Evolutionary conservation across 345 rosid genomes (phyloP), one percentile per base, ranked within the genome.

Genomic region (Syzygium grande): DNA sequence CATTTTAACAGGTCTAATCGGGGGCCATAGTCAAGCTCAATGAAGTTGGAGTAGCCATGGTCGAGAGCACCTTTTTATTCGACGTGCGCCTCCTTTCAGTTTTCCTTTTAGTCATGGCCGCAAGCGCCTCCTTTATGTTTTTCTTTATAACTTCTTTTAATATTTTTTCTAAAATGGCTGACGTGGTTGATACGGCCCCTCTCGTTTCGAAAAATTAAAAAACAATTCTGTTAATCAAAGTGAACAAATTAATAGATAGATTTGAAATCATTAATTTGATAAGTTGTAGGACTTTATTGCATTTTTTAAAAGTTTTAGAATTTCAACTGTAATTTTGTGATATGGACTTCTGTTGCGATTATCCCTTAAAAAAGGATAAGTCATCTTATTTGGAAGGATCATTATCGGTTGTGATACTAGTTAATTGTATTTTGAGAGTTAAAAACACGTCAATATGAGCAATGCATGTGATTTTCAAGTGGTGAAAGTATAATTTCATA

Each of bases 131-230:
- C 43, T 30, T 4, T 63, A 5, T 7, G 9, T 65, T 65, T 65
- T 30, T 22, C 11, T 65, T 16, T 65, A 6, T n/a, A 6, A 12
- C 17, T 29, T 65, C 78, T 65, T 65, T 68, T 9, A 68, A 4
- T 68, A 19, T 30, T 65, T 29, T 29, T 65, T 15, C 21, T 63
- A 0, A 2, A 17, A 16, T 0, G 79, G 79, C 43, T 0, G 7
- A 30, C 0, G 2, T 0, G 43, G 11, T 68, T 30, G 79, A 34
- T 3, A 15, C 0, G 27, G 27, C 34, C 13, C 0, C 34, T n/a
- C 34, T 65, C 78, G 41, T 65, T 0, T 19, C 22, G 21, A 16
- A 16, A 61, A 27, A 61, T 25, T 11, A 27, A 59, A 51, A 51
- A 51, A 11, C 41, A 43, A 43, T 63, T 61, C 0, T 1, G 14